Conservation (phyloP, 139 green algal species). For the Haematococcus sp. region DNA sequence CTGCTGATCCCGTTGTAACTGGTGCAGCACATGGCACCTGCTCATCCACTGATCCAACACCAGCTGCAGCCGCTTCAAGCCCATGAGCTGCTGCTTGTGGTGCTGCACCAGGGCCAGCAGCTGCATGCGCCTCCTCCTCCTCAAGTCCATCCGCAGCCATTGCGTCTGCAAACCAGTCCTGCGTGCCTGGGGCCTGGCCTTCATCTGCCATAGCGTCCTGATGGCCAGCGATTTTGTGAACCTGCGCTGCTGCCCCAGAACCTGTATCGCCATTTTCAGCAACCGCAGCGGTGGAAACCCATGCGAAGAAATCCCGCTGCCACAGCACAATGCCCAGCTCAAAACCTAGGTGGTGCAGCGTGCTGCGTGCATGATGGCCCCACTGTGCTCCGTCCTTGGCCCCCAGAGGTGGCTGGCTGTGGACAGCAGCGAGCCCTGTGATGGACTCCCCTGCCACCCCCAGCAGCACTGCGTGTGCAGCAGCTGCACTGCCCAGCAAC, state of each 20-base stretch:
- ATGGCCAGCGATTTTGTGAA: too few relatives aligned
- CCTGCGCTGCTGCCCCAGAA: too few relatives aligned
- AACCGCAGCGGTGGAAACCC: not conserved
- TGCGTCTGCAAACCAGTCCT: not conserved
- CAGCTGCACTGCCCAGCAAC: not conserved
- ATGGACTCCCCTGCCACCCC: not conserved
- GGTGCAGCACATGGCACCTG: not conserved
- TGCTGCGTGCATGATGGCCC: constrained; percentile 3
- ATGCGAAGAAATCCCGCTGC: constrained; percentile 16
- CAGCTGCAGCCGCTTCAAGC: not conserved
- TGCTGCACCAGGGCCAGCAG: not conserved
- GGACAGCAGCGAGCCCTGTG: not conserved
- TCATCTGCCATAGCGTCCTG: too few relatives aligned
- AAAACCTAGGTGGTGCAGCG: constrained; percentile 40
- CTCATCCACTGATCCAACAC: not conserved
- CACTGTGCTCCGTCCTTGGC: not conserved
- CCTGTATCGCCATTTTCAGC: too few relatives aligned
- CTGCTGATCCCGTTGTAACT: not conserved
- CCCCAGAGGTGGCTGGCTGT: not conserved
- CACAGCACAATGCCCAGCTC: constrained; percentile 28
- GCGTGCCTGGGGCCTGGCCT: too few relatives aligned
- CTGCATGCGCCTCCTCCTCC: not conserved
- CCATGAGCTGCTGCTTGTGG: not conserved
- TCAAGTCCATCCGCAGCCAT: not conserved
- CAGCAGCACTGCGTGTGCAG: constrained; percentile 5